Conservation (phyloP, 2,329 filamentous ascomycete species). For the Phyllosticta citribraziliensis region DNA sequence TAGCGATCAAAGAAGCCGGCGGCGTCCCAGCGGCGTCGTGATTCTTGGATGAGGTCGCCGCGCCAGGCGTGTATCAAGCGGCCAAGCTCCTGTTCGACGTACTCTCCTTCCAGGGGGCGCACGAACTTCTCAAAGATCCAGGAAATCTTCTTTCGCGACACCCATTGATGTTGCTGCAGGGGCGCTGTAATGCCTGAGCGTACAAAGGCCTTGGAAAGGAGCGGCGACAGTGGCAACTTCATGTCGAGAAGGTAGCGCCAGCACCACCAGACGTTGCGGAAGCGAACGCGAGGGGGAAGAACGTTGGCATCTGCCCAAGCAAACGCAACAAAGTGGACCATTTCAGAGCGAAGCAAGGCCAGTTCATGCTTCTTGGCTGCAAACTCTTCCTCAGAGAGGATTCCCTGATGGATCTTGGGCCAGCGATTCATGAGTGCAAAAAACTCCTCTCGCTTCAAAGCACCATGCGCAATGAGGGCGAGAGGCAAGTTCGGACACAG, state of each 20-base stretch:
- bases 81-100: neutral
- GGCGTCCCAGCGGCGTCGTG: conserved; percentile 1
- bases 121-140: conserved; percentile 2
- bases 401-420: neutral
- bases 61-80: conserved; percentile 1
- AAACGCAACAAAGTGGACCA: conserved; percentile 5
- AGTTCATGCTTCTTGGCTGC: neutral
- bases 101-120: neutral
- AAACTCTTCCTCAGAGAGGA: neutral
- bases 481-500: conserved; percentile 1
- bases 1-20: neutral
- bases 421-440: neutral
- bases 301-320: neutral
- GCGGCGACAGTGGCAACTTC: neutral
- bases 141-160: neutral
- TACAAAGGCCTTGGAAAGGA: conserved; percentile 7
- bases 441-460: conserved; percentile 3
- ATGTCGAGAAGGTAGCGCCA: conserved; percentile 4
- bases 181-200: conserved; percentile 1
- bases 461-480: conserved; percentile 3
- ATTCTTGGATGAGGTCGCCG: conserved; percentile 2
- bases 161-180: conserved; percentile 8
- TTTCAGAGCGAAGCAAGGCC: neutral
- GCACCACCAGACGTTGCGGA: conserved; percentile 9
- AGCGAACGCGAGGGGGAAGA: neutral